Base-by-base conservation (phyloP, 768 basidiomycete species). In the Mycena metata region DNA sequence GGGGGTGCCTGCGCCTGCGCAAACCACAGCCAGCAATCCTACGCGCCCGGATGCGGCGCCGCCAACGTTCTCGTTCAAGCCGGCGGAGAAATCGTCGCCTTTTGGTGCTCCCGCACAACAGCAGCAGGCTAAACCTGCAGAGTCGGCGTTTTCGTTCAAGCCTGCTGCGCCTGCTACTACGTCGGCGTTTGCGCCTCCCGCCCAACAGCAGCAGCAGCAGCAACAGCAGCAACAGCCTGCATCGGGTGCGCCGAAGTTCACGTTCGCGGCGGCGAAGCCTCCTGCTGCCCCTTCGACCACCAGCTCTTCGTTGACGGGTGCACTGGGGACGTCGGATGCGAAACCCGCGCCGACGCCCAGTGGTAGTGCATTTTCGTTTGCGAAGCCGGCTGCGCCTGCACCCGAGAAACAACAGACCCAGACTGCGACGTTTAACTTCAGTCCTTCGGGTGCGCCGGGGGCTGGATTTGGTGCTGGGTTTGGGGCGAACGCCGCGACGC, bases 211-310 rank as follows among this genome's bases (percentile, higher is more conserved):
- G 30, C 71, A 73, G 55, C 56, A 55, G 35, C 36, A 73, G 55
- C 56, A 55, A n/a, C 36, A 21, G 6, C 30, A 30, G 6, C 74
- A 10, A 65, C 78, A 15, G 57, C 75, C 67, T 33, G 76, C 78
- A 62, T 78, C 75, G 26, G 42, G 72, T 9, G 74, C 79, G 5
- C 74, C 77, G 8, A 83, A 82, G 66, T 85, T 84, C 69, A 80
- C 26, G 24, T 51, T 51, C 49, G 49, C 26, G 12, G 13, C 49
- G 26, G 9, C 49, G 26, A 51, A 51, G 26, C 49, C 49, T 39
- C 39, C 39, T 39, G 39, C 39, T 39, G 39, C 39, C 39, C 39
- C 39, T 39, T 10, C 39, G 11, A 39, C 39, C 15, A 9, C 10
- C 39, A 39, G 39, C 39, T 39, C 39, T 2, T 39, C 39, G 39